Evolutionary conservation across 225 moss, liverwort and hornwort genomes (phyloP), one percentile per base, ranked within the genome.

Genomic region (Ulota crispa): DNA sequence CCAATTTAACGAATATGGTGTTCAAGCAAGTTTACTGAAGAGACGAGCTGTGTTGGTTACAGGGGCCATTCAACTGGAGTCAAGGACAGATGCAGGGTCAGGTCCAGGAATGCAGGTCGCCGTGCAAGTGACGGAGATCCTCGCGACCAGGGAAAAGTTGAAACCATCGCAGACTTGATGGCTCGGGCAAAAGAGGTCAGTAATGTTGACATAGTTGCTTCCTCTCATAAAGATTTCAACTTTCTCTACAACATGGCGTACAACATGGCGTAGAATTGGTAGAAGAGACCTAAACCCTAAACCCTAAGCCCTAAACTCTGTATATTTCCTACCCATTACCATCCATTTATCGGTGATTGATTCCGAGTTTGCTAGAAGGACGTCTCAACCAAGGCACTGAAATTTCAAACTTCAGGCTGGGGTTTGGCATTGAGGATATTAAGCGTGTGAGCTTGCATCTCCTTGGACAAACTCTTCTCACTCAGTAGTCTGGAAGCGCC

Each of bases 111-210:
- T 66, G 14, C 76, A 59, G 67, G 19, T 60, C 80, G 50, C n/a
- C 45, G 68, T 64, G 57, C 79, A 57, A 80, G 30, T 37, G 41
- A 37, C 26, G 39, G 30, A 30, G n/a, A 42, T 31, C 6, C 2
- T 19, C 18, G 14, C 1, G 60, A 9, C 28, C 11, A 57, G 3
- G 37, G 16, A 34, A 69, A 54, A 23, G 57, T 50, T 39, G 36
- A 66, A 43, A 71, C 76, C 11, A 23, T 65, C 36, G 41, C 52
- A 0, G 80, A 76, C 0, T 50, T 80, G 57, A 21, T 80, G 30
- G 65, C 72, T 76, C 59, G 0, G 16, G 43, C 15, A 41, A 37
- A 76, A 71, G 70, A 86, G 83, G 86, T 80, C 14, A 32, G 45
- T 19, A 6, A 0, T 19, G 37, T 19, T 2, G 19, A 54, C 63